A percentile compares a stretch with the other conserved stretches of the same genome.
These are phyloP conservation scores for Neurospora discreta DNA, from an alignment of 495 filamentous ascomycete species.

Conservation along the genomic window DNA sequence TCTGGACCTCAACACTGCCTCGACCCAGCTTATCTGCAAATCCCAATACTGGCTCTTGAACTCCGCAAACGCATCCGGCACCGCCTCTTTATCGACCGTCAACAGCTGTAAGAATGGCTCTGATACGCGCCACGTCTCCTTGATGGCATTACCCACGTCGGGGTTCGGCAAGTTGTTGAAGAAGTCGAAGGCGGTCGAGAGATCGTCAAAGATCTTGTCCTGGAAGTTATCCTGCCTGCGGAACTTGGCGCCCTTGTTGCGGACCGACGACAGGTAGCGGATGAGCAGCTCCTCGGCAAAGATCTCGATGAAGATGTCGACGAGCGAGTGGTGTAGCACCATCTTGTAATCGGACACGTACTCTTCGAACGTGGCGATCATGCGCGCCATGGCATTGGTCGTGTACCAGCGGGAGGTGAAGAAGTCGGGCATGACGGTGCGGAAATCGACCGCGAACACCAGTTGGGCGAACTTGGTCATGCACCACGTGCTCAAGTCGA, in stretches of 20 bases:
- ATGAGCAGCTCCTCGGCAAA: constrained; percentile 81
- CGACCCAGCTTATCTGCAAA: constrained; percentile 91
- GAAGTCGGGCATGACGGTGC: constrained; percentile 67
- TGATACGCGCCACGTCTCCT: constrained; percentile 83
- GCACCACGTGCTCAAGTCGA: constrained; percentile 86
- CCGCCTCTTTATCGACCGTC: constrained; percentile 56
- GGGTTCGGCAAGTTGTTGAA: constrained; percentile 45
- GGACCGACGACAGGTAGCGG: constrained; percentile 72
- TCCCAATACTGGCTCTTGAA: constrained; percentile 91
- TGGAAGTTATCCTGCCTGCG: constrained; percentile 69
- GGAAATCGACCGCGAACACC: constrained; percentile 82
- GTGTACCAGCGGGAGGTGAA: constrained; percentile 87
- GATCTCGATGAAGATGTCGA: constrained; percentile 84
- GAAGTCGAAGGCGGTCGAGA: constrained; percentile 72
- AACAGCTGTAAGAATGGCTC: constrained; percentile 69
- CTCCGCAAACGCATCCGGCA: constrained; percentile 66
- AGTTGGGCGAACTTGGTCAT: constrained; percentile 71
- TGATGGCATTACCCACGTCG: constrained; percentile 49
- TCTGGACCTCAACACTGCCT: constrained; percentile 71
- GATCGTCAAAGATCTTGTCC: constrained; percentile 83
- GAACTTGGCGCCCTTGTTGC: constrained; percentile 87
- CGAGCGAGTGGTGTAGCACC: constrained; percentile 71
- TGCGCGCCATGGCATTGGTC: constrained; percentile 71
- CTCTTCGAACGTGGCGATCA: constrained; percentile 86
- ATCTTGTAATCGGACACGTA: constrained; percentile 77